Evolutionary conservation across 805 yeast genomes (phyloP).

Genomic region (Vanderwaltozyma polyspora): DNA sequence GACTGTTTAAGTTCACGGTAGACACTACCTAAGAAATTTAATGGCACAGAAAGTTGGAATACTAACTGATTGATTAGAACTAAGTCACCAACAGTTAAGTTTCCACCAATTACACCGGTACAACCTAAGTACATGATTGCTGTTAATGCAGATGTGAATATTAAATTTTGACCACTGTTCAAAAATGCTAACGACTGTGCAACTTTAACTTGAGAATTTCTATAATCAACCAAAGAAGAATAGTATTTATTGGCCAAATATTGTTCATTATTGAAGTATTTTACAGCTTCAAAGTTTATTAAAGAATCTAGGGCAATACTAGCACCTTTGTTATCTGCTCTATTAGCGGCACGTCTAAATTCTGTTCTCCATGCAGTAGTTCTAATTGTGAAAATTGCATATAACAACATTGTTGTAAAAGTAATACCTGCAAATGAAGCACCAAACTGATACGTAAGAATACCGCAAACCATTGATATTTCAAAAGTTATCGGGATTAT

Average conservation of each 20-base stretch:
- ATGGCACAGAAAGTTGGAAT: constrained; percentile 89
- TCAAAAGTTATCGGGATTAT: constrained; percentile 88
- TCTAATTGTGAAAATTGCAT: constrained; percentile 73
- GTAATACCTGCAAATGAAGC: constrained; percentile 82
- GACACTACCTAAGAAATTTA: constrained; percentile 90
- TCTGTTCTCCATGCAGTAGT: constrained; percentile 96
- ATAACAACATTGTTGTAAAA: constrained; percentile 75
- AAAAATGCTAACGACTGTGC: constrained; percentile 73
- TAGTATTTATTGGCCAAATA: constrained; percentile 76
- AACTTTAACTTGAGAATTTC: constrained; percentile 57
- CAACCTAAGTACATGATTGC: constrained; percentile 98
- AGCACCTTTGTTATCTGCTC: constrained; percentile 93
- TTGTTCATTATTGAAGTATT: constrained; percentile 83
- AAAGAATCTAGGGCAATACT: constrained; percentile 87
- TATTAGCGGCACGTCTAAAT: constrained; percentile 80
- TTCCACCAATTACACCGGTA: constrained; percentile 75
- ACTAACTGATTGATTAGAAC: constrained; percentile 92
- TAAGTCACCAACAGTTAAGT: constrained; percentile 84
- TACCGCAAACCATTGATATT: constrained; percentile 85
- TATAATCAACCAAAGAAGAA: constrained; percentile 59
- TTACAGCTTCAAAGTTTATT: constrained; percentile 89
- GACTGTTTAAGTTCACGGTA: constrained; percentile 92
- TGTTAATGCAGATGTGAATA: constrained; percentile 81
- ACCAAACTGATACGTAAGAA: constrained; percentile 88
- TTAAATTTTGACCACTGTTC: constrained; percentile 69